Percentiles rank a stretch among this genome's conserved stretches.
phyloP scores from a whole-genome alignment of 2,329 filamentous ascomycete species.

The Blastomyces parvus region DNA sequence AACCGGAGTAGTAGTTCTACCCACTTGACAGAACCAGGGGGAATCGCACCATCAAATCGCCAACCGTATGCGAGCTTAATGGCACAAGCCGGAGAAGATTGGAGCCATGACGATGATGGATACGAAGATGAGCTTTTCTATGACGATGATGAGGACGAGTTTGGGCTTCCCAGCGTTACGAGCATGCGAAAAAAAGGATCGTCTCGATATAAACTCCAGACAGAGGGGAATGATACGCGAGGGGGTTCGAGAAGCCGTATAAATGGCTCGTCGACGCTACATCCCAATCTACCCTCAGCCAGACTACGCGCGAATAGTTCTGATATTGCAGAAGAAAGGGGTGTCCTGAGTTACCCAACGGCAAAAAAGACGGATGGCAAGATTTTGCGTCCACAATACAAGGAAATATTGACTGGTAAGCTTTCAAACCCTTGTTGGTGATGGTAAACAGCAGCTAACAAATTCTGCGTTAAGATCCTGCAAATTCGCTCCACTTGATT shows the following conservation, averaged over 20 bases:
- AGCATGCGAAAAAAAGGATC: constrained; percentile 63
- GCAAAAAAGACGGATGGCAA: constrained; percentile 88
- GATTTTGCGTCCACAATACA: constrained; percentile 92
- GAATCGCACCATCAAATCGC: constrained; percentile 45
- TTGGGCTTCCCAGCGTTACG: constrained; percentile 83
- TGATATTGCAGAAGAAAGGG: constrained; percentile 87
- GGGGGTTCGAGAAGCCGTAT: neutral
- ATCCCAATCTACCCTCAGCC: constrained; percentile 14
- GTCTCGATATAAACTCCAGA: neutral
- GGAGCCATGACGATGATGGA: constrained; percentile 63
- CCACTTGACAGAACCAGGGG: constrained; percentile 39
- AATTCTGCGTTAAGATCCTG: constrained; percentile 49
- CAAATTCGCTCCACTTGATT: constrained; percentile 90
- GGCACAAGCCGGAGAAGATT: constrained; percentile 72
- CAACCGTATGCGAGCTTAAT: constrained; percentile 73
- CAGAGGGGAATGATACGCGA: neutral
- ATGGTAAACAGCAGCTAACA: constrained; percentile 12
- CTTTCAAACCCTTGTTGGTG: neutral
- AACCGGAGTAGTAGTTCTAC: constrained; percentile 39
- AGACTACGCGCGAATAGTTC: constrained; percentile 71
- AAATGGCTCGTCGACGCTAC: constrained; percentile 12
- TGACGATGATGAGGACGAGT: constrained; percentile 87
- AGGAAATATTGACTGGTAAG: constrained; percentile 73
- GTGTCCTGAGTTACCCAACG: constrained; percentile 71
- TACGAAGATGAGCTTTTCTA: constrained; percentile 66